A percentile compares a stretch with the other conserved stretches of the same genome.
These are phyloP conservation scores for Moniliella sp. DNA, from an alignment of 1,284 basidiomycete species.

Conservation along the genomic window DNA sequence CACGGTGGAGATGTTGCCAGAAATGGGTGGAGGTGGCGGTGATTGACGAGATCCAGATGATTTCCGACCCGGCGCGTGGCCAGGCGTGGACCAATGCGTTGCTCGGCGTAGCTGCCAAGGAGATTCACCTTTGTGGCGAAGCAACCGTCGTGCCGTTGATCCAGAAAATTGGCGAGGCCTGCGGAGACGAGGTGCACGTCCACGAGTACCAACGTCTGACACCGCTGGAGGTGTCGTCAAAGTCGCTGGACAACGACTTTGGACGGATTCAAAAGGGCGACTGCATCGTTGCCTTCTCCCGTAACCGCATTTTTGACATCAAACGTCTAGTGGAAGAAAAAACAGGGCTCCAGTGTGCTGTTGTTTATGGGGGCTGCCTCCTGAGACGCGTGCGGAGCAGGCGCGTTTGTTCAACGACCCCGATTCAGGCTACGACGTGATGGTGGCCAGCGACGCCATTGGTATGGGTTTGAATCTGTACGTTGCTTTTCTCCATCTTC, in stretches of 20 bases:
- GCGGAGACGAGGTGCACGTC: constrained; percentile 63
- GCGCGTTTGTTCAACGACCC: constrained; percentile 63
- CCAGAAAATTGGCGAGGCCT: constrained; percentile 45
- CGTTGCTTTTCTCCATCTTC: no score
- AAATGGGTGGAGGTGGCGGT: constrained; percentile 59
- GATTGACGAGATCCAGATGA: constrained; percentile 93
- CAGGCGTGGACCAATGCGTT: constrained; percentile 66
- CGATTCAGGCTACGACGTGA: constrained; percentile 52
- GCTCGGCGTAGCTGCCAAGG: constrained; percentile 53
- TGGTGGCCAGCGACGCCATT: constrained; percentile 76
- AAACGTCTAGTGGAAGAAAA: constrained; percentile 51
- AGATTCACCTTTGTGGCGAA: constrained; percentile 87
- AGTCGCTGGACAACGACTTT: constrained; percentile 48
- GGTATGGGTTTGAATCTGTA: constrained; percentile 91
- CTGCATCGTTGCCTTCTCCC: constrained; percentile 69
- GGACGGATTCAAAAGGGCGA: constrained; percentile 55
- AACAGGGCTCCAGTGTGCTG: constrained; percentile 56
- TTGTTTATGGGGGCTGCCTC: constrained; percentile 76
- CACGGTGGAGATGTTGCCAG: constrained; percentile 78
- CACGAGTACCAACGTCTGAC: constrained; percentile 69
- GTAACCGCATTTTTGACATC: constrained; percentile 54
- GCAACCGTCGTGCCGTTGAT: constrained; percentile 67
- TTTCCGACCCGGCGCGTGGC: constrained; percentile 58
- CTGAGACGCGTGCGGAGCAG: constrained; percentile 69
- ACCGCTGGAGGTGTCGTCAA: constrained; percentile 51